Conservation (phyloP, 148 eudicot genomes). For the Rhododendron griersonianum region DNA sequence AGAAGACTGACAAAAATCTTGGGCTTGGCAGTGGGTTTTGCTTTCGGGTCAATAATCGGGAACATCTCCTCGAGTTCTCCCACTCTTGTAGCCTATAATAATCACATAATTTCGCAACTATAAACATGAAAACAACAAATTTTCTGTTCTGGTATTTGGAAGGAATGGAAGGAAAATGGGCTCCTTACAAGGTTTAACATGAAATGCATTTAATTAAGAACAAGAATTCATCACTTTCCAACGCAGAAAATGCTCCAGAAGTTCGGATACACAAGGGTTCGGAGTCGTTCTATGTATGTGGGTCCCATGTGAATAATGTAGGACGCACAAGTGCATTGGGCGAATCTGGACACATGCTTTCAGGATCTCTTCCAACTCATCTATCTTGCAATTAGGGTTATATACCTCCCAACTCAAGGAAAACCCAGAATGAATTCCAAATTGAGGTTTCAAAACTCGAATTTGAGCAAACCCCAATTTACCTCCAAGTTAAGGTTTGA, state of each 20-base stretch:
- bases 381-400: neutral
- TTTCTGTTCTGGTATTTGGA: neutral
- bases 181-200: neutral
- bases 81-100: conserved; percentile 51
- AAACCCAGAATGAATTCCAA: neutral
- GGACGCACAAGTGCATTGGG: too few relatives aligned
- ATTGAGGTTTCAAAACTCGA: neutral
- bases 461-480: neutral
- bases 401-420: neutral
- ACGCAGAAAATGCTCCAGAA: neutral
- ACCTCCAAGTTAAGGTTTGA: neutral
- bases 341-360: too few relatives aligned
- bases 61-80: conserved; percentile 78
- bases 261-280: neutral
- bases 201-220: neutral
- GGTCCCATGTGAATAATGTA: neutral
- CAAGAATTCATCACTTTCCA: neutral
- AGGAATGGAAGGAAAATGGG: neutral
- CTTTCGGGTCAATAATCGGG: conserved; percentile 63
- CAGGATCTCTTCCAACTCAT: neutral
- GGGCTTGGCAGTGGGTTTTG: conserved; percentile 68
- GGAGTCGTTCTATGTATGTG: neutral
- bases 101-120: neutral
- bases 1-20: conserved; percentile 65
- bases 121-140: neutral